Evolutionary conservation across 495 filamentous ascomycete genomes (phyloP).

Genomic region (Cercophora scortea): DNA sequence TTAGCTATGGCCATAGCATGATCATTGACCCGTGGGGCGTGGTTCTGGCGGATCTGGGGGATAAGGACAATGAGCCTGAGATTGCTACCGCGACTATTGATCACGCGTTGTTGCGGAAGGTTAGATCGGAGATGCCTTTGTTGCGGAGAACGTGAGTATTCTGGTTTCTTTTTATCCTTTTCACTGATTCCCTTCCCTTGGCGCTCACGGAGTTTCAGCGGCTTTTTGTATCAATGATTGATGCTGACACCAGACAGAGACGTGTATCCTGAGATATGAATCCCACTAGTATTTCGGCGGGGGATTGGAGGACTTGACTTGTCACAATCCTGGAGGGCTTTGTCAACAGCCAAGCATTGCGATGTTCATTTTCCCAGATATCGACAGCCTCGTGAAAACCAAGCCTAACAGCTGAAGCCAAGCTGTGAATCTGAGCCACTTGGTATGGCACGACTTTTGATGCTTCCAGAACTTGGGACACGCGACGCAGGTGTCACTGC

Average conservation of each 20-base stretch:
- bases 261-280: slow-evolving; percentile 20
- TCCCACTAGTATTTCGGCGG: too few relatives aligned
- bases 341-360: too few relatives aligned
- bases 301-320: too few relatives aligned
- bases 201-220: neutral
- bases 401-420: too few relatives aligned
- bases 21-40: slow-evolving; percentile 85
- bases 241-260: slow-evolving; percentile 5
- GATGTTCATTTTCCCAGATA: too few relatives aligned
- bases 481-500: too few relatives aligned
- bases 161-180: neutral
- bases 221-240: neutral
- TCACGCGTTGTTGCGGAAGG: slow-evolving; percentile 32
- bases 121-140: slow-evolving; percentile 57
- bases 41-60: slow-evolving; percentile 56
- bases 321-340: too few relatives aligned
- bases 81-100: slow-evolving; percentile 44
- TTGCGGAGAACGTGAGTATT: slow-evolving; percentile 42
- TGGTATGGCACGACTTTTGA: too few relatives aligned
- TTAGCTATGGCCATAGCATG: slow-evolving; percentile 84
- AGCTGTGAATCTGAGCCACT: too few relatives aligned
- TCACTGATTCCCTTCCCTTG: neutral
- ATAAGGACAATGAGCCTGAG: slow-evolving; percentile 32
- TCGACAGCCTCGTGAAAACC: too few relatives aligned
- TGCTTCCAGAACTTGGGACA: too few relatives aligned